Conservation (phyloP, 2,329 filamentous ascomycete genomes). For the Colletotrichum sp. region DNA sequence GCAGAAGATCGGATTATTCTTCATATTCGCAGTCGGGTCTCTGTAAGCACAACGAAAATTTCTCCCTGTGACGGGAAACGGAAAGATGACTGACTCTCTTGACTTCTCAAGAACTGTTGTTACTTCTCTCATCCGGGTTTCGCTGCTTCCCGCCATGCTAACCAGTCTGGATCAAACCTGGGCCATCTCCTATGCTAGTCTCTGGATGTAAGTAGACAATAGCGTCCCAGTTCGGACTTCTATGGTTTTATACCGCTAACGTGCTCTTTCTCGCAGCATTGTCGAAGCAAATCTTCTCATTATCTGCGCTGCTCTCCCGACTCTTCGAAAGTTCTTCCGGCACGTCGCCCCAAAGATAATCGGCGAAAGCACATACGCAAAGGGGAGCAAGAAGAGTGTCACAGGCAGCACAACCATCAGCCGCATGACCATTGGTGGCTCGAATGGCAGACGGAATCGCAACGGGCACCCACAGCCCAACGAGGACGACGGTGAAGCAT, state of each 20-base stretch:
- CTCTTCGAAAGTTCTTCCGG: constrained; percentile 37
- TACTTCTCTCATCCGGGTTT: constrained; percentile 35
- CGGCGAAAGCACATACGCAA: constrained; percentile 5
- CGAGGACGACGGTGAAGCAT: neutral
- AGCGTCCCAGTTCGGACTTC: fast-evolving
- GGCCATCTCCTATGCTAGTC: constrained; percentile 29
- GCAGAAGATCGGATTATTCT: constrained; percentile 48
- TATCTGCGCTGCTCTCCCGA: constrained; percentile 41
- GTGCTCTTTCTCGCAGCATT: constrained; percentile 26
- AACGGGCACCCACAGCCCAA: neutral
- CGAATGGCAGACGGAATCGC: neutral
- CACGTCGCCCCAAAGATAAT: constrained; percentile 30
- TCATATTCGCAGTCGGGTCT: constrained; percentile 49
- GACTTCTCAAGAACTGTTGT: constrained; percentile 33
- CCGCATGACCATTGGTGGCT: neutral
- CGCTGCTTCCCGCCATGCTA: constrained; percentile 30
- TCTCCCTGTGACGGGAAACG: neutral
- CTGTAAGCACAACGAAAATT: constrained; percentile 28
- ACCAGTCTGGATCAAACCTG: constrained; percentile 31
- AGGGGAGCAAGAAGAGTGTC: neutral
- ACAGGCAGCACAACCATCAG: neutral
- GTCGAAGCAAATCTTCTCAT: constrained; percentile 40
- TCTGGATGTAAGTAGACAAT: constrained; percentile 31
- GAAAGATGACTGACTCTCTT: neutral
- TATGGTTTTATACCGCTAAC: neutral